A percentile compares a stretch with the other conserved stretches of the same genome.
phyloP scores from a whole-genome alignment of 2,329 filamentous ascomycete genomes.

The Polychaeton citri region DNA sequence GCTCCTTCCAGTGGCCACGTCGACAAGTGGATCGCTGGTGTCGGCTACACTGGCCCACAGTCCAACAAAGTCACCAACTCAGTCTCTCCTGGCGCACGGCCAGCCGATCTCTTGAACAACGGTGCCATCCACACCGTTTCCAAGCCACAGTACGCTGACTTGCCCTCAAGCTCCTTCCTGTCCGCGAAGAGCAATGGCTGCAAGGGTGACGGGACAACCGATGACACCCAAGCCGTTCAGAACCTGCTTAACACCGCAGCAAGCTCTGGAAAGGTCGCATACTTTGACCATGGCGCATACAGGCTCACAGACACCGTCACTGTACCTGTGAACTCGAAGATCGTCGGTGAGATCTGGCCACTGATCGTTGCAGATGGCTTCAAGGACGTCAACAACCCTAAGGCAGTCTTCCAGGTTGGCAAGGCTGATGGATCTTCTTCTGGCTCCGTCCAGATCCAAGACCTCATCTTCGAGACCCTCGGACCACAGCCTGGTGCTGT shows the following conservation, averaged over 20 bases:
- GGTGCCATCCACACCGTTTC: slow-evolving; percentile 68
- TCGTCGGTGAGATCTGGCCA: slow-evolving; percentile 86
- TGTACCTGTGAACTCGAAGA: slow-evolving; percentile 51
- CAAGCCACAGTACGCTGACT: slow-evolving; percentile 74
- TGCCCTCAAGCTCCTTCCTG: slow-evolving; percentile 57
- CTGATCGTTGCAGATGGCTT: slow-evolving; percentile 83
- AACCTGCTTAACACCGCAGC: slow-evolving; percentile 56
- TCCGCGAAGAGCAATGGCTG: slow-evolving; percentile 74
- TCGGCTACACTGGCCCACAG: slow-evolving; percentile 47
- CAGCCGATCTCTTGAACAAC: slow-evolving; percentile 40
- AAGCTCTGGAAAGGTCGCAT: slow-evolving; percentile 44
- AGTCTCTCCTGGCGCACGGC: not conserved
- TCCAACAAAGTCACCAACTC: slow-evolving; percentile 35
- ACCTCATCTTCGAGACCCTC: slow-evolving; percentile 72
- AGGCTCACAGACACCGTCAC: slow-evolving; percentile 46
- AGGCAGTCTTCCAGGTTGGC: slow-evolving; percentile 77
- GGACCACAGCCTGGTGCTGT: slow-evolving; percentile 78
- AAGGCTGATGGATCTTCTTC: slow-evolving; percentile 59
- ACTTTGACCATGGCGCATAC: slow-evolving; percentile 53
- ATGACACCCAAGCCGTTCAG: slow-evolving; percentile 80
- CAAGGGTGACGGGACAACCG: slow-evolving; percentile 73
- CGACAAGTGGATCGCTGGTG: slow-evolving; percentile 65
- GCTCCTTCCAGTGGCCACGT: slow-evolving; percentile 57
- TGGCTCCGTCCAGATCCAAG: slow-evolving; percentile 75
- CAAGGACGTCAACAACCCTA: slow-evolving; percentile 59